Percentiles rank a stretch among this genome's conserved stretches.
These are phyloP conservation scores for Monosporascus sp. DNA, from an alignment of 2,329 filamentous ascomycete genomes.

Conservation along the genomic window DNA sequence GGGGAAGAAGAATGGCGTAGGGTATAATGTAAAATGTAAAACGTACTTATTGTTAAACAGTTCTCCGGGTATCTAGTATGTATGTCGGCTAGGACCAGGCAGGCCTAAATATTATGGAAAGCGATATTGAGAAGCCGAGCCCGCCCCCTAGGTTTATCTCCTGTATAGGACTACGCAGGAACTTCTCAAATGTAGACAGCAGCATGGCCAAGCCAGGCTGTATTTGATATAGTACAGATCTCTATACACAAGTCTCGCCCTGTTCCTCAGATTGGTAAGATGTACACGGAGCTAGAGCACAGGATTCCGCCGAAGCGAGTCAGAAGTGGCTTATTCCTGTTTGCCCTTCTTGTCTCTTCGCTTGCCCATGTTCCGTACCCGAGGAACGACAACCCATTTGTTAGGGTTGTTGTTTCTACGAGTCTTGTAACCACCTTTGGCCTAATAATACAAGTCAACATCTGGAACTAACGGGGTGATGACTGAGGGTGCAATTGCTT, in stretches of 20 bases:
- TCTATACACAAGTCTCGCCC: slow-evolving; percentile 21
- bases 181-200: not conserved
- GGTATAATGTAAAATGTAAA: too few relatives aligned
- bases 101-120: too few relatives aligned
- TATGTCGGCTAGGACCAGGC: too few relatives aligned
- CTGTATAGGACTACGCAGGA: not conserved
- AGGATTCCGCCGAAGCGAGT: slow-evolving; percentile 4
- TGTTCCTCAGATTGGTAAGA: slow-evolving; percentile 13
- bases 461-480: not conserved
- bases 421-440: slow-evolving; percentile 90
- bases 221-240: slow-evolving; percentile 22
- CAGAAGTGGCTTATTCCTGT: slow-evolving; percentile 12
- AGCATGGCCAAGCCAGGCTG: not conserved
- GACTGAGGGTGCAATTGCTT: slow-evolving; percentile 40
- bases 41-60: too few relatives aligned
- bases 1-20: too few relatives aligned
- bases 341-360: slow-evolving; percentile 60
- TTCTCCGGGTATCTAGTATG: too few relatives aligned
- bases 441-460: slow-evolving; percentile 37
- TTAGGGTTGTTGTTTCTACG: slow-evolving; percentile 84
- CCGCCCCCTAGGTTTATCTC: not conserved
- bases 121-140: too few relatives aligned
- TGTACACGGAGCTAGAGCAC: slow-evolving; percentile 26
- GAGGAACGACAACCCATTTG: slow-evolving; percentile 80
- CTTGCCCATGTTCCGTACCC: slow-evolving; percentile 87